These are phyloP conservation scores for Malus hybrid DNA, from an alignment of 331 rosid species.

Conservation along the genomic window DNA sequence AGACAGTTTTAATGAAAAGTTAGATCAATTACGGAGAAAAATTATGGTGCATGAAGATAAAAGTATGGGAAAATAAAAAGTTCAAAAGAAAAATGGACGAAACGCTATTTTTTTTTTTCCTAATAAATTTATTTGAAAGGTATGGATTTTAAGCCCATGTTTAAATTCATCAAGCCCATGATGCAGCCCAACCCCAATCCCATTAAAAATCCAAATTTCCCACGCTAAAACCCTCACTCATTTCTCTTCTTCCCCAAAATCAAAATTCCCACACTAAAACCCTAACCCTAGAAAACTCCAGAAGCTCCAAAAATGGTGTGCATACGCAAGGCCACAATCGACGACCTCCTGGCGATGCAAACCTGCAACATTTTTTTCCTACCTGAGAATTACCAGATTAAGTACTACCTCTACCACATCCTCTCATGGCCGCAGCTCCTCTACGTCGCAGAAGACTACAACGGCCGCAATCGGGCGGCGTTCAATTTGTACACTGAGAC, in stretches of 20 bases:
- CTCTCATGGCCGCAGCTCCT: too few relatives aligned
- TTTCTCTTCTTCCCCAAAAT: background rate
- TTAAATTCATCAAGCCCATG: background rate
- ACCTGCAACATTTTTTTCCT: slow-evolving; percentile 85
- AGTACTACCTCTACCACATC: too few relatives aligned
- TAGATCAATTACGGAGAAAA: too few relatives aligned
- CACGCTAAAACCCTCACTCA: background rate
- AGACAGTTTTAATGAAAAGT: too few relatives aligned
- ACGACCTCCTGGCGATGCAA: slow-evolving; percentile 94
- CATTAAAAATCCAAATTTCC: background rate
- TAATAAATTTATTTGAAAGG: background rate
- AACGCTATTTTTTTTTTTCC: too few relatives aligned
- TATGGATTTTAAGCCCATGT: background rate
- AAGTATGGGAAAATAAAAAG: too few relatives aligned
- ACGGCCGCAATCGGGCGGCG: too few relatives aligned
- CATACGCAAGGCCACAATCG: slow-evolving; percentile 86
- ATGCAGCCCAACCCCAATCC: background rate
- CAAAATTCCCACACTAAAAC: slow-evolving; percentile 2
- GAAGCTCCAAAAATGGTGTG: slow-evolving; percentile 53
- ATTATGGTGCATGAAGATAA: too few relatives aligned
- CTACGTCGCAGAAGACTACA: too few relatives aligned
- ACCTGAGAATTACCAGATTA: too few relatives aligned
- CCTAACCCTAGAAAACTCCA: slow-evolving; percentile 16
- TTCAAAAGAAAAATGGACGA: too few relatives aligned
- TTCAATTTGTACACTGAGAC: too few relatives aligned